phyloP scores from a whole-genome alignment of 768 basidiomycete genomes.

The Amanita thiersii region DNA sequence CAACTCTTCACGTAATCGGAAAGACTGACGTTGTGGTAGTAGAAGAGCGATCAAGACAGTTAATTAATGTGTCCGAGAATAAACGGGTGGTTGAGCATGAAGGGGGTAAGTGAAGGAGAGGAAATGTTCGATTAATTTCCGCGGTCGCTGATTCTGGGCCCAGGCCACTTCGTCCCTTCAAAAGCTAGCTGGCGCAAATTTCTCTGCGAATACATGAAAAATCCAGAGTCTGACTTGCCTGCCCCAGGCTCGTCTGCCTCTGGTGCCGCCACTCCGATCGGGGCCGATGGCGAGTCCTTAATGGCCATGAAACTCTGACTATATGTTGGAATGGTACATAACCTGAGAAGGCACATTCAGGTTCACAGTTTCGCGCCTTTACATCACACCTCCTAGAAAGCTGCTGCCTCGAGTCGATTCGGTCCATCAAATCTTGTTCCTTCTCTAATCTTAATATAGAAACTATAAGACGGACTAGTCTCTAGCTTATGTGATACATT shows the following conservation, averaged over 20 bases:
- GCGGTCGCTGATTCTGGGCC: not conserved
- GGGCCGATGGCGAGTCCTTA: slow-evolving; percentile 13
- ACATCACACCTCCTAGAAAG: not conserved
- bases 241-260: slow-evolving; percentile 41
- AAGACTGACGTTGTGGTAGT: slow-evolving; percentile 67
- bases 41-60: slow-evolving; percentile 52
- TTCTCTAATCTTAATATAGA: slow-evolving; percentile 5
- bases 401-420: too few relatives aligned
- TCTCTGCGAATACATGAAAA: slow-evolving; percentile 54
- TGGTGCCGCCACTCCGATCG: slow-evolving; percentile 38
- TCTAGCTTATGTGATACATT: too few relatives aligned
- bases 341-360: not conserved
- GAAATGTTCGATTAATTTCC: not conserved
- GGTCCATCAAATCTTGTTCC: not conserved
- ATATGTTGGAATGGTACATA: not conserved
- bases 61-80: slow-evolving; percentile 47
- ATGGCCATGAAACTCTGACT: slow-evolving; percentile 19
- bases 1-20: slow-evolving; percentile 75
- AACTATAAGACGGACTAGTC: slow-evolving; percentile 1
- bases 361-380: too few relatives aligned
- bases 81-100: slow-evolving; percentile 68
- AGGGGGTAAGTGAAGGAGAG: slow-evolving; percentile 50
- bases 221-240: slow-evolving; percentile 38
- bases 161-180: slow-evolving; percentile 81
- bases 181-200: slow-evolving; percentile 73